A percentile compares a stretch with the other conserved stretches of the same genome.
Evolutionary conservation across 805 yeast genomes (phyloP).

Genomic region (Barnettozyma pratensis): DNA sequence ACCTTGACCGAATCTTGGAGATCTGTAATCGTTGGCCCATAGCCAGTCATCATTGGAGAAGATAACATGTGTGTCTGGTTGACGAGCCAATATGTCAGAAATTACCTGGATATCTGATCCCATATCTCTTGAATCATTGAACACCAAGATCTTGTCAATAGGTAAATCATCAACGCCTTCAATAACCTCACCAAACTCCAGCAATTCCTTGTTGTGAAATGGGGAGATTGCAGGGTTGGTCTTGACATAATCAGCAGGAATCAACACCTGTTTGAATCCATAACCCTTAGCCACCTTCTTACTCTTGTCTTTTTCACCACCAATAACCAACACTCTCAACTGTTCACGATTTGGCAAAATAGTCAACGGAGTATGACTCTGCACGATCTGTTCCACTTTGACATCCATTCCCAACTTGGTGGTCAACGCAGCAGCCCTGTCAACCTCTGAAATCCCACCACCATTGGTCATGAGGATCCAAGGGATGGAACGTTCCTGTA

Average conservation of each 20-base stretch:
- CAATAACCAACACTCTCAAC: slow-evolving; percentile 70
- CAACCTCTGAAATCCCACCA: slow-evolving; percentile 69
- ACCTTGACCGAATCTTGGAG: slow-evolving; percentile 90
- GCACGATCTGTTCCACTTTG: slow-evolving; percentile 55
- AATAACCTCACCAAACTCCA: slow-evolving; percentile 30
- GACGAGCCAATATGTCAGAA: slow-evolving; percentile 60
- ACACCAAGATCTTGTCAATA: slow-evolving; percentile 70
- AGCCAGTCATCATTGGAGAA: slow-evolving; percentile 80
- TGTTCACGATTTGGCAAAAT: slow-evolving; percentile 45
- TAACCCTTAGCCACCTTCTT: slow-evolving; percentile 67
- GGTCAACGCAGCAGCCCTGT: slow-evolving; percentile 51
- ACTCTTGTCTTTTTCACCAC: slow-evolving; percentile 71
- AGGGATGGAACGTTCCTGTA: slow-evolving; percentile 57
- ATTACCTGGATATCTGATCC: slow-evolving; percentile 80
- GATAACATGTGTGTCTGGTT: slow-evolving; percentile 63
- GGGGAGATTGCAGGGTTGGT: slow-evolving; percentile 76
- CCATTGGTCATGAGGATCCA: slow-evolving; percentile 87
- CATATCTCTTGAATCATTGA: slow-evolving; percentile 87
- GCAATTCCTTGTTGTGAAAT: slow-evolving; percentile 48
- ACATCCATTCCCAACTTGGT: slow-evolving; percentile 31
- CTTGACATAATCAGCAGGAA: slow-evolving; percentile 65
- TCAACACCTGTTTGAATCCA: slow-evolving; percentile 73
- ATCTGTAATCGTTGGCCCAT: slow-evolving; percentile 79
- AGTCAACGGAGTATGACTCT: slow-evolving; percentile 83
- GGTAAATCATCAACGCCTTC: slow-evolving; percentile 16